phyloP scores from a whole-genome alignment of 352 stramenopile genomes.

The Hyaloperonospora arabidopsidis region DNA sequence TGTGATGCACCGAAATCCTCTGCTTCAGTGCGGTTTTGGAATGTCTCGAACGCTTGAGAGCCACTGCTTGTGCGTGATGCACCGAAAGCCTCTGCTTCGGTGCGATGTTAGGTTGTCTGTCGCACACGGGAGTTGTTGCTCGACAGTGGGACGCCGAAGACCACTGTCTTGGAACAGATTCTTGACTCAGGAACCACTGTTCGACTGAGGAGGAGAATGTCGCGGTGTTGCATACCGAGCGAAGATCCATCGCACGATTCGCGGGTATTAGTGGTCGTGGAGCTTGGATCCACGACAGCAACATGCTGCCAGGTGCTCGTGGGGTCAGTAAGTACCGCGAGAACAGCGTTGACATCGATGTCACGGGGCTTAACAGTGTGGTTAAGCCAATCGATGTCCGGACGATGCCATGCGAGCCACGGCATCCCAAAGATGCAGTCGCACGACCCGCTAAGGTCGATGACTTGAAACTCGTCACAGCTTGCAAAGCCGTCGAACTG shows the following conservation, averaged over 20 bases:
- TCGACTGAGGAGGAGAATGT: not conserved
- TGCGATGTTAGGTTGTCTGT: too few species aligned
- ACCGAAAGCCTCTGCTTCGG: too few species aligned
- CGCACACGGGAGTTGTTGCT: not conserved
- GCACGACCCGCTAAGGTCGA: slow-evolving; percentile 23
- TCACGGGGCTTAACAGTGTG: slow-evolving; percentile 9
- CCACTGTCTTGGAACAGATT: not conserved
- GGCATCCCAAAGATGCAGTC: slow-evolving; percentile 20
- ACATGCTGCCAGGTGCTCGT: not conserved
- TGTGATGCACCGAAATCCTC: too few species aligned
- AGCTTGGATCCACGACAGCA: not conserved
- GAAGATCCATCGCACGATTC: not conserved
- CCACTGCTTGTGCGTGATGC: too few species aligned
- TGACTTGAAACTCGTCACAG: slow-evolving; percentile 24
- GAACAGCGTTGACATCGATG: slow-evolving; percentile 9
- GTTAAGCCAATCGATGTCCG: slow-evolving; percentile 18
- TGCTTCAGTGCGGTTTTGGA: too few species aligned
- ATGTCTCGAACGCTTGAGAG: too few species aligned
- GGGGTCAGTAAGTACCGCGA: not conserved
- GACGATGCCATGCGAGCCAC: slow-evolving; percentile 24
- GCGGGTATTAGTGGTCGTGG: not conserved
- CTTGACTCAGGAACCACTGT: slow-evolving; percentile 1
- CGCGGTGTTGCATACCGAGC: not conserved
- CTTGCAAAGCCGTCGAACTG: slow-evolving; percentile 15
- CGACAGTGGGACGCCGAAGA: not conserved